Percentiles rank a stretch among this genome's conserved stretches.
Evolutionary conservation across 1,139 yeast species (phyloP).

Genomic region (Magnusiomyces clavatus): DNA sequence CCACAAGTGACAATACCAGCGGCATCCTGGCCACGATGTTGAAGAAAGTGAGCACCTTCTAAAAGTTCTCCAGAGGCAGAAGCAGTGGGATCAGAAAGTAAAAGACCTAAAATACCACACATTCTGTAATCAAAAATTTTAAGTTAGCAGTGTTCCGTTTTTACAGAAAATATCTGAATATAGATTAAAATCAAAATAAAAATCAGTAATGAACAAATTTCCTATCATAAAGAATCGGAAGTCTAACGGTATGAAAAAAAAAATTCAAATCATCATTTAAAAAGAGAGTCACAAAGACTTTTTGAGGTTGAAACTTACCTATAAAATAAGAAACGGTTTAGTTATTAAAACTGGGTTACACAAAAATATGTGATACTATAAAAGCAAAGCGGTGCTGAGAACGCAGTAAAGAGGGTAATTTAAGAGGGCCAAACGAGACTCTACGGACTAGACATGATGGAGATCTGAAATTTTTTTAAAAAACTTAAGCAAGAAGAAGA

Average conservation of each 20-base stretch:
- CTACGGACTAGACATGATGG: slow-evolving; percentile 3
- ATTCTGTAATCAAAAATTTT: slow-evolving; percentile 12
- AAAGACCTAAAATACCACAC: slow-evolving; percentile 95
- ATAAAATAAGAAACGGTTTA: too few relatives aligned
- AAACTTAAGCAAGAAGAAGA: background rate
- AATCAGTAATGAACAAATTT: slow-evolving; percentile 25
- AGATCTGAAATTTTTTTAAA: background rate
- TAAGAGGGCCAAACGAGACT: background rate
- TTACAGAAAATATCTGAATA: background rate
- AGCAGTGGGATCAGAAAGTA: slow-evolving; percentile 64
- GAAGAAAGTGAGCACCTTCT: slow-evolving; percentile 89
- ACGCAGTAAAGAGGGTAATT: background rate
- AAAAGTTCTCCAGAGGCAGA: slow-evolving; percentile 83
- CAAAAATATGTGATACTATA: background rate
- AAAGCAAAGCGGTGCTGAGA: background rate
- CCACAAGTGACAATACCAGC: slow-evolving; percentile 99
- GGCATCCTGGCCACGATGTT: slow-evolving; percentile 98
- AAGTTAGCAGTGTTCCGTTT: too few relatives aligned
- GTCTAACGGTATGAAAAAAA: slow-evolving; percentile 43
- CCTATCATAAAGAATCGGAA: slow-evolving; percentile 41
- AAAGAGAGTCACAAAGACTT: background rate
- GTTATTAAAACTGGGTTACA: background rate
- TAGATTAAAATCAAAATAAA: background rate
- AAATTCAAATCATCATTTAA: slow-evolving; percentile 12
- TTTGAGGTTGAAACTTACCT: too few relatives aligned